These are phyloP conservation scores for Phytophthora europaea DNA, from an alignment of 352 stramenopile species.

Conservation along the genomic window DNA sequence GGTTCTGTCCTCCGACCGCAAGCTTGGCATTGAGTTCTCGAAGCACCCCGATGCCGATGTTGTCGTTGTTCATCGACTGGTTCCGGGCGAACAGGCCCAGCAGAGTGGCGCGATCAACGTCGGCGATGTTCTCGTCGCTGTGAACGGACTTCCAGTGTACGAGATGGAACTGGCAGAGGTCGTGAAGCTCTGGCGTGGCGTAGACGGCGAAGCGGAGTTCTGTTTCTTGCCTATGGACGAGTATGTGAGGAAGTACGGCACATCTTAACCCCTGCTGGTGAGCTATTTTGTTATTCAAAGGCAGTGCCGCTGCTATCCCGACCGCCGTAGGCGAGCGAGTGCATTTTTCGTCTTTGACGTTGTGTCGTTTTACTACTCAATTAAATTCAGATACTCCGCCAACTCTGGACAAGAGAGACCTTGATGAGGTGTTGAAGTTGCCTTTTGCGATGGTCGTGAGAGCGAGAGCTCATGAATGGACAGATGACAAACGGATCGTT, in stretches of 20 bases:
- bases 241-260: slow-evolving; percentile 74
- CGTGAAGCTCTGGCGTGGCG: slow-evolving; percentile 73
- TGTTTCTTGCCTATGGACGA: slow-evolving; percentile 83
- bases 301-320: slow-evolving; percentile 23
- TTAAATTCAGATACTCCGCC: slow-evolving; percentile 18
- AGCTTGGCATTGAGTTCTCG: slow-evolving; percentile 85
- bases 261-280: slow-evolving; percentile 30
- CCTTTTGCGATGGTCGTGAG: neutral
- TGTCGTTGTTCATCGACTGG: slow-evolving; percentile 66
- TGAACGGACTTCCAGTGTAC: slow-evolving; percentile 86
- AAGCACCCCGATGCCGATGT: slow-evolving; percentile 59
- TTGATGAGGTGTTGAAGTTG: slow-evolving; percentile 11
- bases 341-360: slow-evolving; percentile 23
- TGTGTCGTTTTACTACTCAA: slow-evolving; percentile 29
- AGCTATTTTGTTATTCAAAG: slow-evolving; percentile 38
- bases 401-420: neutral
- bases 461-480: slow-evolving; percentile 1
- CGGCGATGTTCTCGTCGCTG: slow-evolving; percentile 80
- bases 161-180: slow-evolving; percentile 85
- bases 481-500: slow-evolving; percentile 7
- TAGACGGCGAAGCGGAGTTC: slow-evolving; percentile 82
- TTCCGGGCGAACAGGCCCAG: slow-evolving; percentile 71
- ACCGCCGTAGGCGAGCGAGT: slow-evolving; percentile 23
- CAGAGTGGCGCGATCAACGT: slow-evolving; percentile 65
- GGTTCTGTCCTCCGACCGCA: slow-evolving; percentile 70